Evolutionary conservation across 805 yeast genomes (phyloP).

Genomic region (Scheffersomyces ergatensis): DNA sequence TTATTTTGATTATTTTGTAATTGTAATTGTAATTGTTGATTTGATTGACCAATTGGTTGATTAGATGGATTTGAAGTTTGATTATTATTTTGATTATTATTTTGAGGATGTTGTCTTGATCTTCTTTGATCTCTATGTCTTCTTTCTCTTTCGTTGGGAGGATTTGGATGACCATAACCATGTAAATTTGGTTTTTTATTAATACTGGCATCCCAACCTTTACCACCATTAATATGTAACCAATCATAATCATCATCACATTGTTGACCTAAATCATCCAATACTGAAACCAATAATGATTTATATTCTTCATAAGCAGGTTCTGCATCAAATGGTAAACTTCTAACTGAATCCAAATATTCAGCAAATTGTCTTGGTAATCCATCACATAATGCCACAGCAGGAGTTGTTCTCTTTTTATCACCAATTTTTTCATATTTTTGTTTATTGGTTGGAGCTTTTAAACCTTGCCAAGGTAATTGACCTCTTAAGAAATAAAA

Average conservation of each 20-base stretch:
- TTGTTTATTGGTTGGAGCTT: conserved; percentile 81
- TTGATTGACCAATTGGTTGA: conserved; percentile 14
- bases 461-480: conserved; percentile 88
- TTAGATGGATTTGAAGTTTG: too few relatives aligned
- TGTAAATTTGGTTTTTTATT: conserved; percentile 78
- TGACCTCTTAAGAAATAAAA: conserved; percentile 76
- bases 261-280: conserved; percentile 54
- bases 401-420: conserved; percentile 68
- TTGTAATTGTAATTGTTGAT: conserved; percentile 9
- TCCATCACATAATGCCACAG: conserved; percentile 58
- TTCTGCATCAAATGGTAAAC: conserved; percentile 71
- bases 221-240: conserved; percentile 76
- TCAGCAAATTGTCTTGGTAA: conserved; percentile 75
- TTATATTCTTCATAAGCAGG: conserved; percentile 74
- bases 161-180: conserved; percentile 76
- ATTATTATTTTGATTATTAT: conserved; percentile 16
- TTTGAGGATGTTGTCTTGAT: conserved; percentile 38
- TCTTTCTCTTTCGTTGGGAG: conserved; percentile 47
- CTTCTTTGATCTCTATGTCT: conserved; percentile 47
- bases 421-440: conserved; percentile 84
- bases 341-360: conserved; percentile 66
- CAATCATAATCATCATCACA: conserved; percentile 77
- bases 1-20: conserved; percentile 1
- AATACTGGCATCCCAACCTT: conserved; percentile 76
- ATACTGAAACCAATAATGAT: conserved; percentile 55